These are phyloP conservation scores for Boletus sensibilis DNA, from an alignment of 768 basidiomycete species.

Conservation along the genomic window DNA sequence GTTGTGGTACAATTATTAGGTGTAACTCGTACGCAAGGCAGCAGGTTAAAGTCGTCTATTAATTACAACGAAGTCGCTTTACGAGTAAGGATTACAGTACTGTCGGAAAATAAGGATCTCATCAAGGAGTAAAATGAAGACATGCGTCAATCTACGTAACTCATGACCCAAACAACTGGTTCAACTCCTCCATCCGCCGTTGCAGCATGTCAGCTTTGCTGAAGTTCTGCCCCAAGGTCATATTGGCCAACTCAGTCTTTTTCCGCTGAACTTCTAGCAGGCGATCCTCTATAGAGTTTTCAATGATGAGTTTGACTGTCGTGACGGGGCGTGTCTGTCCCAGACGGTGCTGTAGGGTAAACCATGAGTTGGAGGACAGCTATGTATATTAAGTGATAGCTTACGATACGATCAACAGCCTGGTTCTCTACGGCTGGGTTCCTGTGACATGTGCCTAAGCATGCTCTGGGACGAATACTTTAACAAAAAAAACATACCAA, in stretches of 20 bases:
- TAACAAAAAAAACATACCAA: constrained; percentile 50
- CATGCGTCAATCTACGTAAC: constrained; percentile 24
- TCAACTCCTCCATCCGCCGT: constrained; percentile 85
- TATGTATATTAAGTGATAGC: constrained; percentile 30
- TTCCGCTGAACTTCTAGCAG: constrained; percentile 92
- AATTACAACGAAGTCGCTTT: constrained; percentile 32
- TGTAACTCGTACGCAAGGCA: not conserved
- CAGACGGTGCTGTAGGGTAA: constrained; percentile 73
- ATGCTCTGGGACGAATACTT: not conserved
- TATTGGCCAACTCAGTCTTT: constrained; percentile 92
- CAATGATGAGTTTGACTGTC: constrained; percentile 91
- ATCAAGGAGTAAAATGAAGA: constrained; percentile 16
- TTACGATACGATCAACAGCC: constrained; percentile 94
- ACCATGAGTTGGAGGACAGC: not conserved
- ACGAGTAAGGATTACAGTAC: constrained; percentile 33
- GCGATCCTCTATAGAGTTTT: constrained; percentile 89
- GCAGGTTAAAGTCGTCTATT: constrained; percentile 21
- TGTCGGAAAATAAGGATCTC: constrained; percentile 20
- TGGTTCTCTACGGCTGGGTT: constrained; percentile 98
- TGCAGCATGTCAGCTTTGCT: constrained; percentile 87
- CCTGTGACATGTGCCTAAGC: constrained; percentile 43
- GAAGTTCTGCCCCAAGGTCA: constrained; percentile 85
- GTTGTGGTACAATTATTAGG: not conserved
- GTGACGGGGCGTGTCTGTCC: constrained; percentile 92
- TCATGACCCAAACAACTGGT: constrained; percentile 63